A percentile compares a stretch with the other conserved stretches of the same genome.
phyloP scores from a whole-genome alignment of 176 grass and related monocot genomes.

The Carex myosuroides region DNA sequence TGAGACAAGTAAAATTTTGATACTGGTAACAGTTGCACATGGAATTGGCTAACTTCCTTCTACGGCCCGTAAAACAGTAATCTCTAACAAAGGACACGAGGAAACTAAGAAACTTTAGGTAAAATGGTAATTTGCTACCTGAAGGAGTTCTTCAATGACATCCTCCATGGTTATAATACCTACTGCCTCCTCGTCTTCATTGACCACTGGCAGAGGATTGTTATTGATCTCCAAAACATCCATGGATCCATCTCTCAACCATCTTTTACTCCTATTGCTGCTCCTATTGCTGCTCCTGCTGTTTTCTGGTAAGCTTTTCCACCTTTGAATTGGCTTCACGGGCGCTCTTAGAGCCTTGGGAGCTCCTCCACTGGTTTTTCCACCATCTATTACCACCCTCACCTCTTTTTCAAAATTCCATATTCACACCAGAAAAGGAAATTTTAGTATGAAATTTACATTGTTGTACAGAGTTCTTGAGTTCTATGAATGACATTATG shows the following conservation, averaged over 20 bases:
- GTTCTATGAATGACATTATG: slow-evolving; percentile 1
- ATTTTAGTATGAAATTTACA: not conserved
- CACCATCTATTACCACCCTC: slow-evolving; percentile 17
- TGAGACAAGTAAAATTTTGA: not conserved
- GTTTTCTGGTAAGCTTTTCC: slow-evolving; percentile 63
- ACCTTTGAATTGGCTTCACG: slow-evolving; percentile 23
- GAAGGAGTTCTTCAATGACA: slow-evolving; percentile 96
- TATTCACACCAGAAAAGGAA: not conserved
- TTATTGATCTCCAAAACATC: slow-evolving; percentile 64
- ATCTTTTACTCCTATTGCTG: slow-evolving; percentile 44
- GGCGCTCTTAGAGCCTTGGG: not conserved
- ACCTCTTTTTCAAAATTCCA: slow-evolving; percentile 8
- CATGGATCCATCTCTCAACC: slow-evolving; percentile 40
- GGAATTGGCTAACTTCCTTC: not conserved
- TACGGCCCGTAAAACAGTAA: not conserved
- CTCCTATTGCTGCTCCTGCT: slow-evolving; percentile 31
- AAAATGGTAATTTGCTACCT: slow-evolving; percentile 39
- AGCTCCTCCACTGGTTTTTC: not conserved
- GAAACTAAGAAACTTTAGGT: not conserved
- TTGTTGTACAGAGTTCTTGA: not conserved
- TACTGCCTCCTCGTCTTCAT: slow-evolving; percentile 74
- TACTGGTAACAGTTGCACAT: not conserved
- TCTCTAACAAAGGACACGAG: not conserved
- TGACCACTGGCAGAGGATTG: slow-evolving; percentile 42
- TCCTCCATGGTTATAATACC: slow-evolving; percentile 99